These are phyloP conservation scores for Ophiocordyceps australis DNA, from an alignment of 2,329 filamentous ascomycete genomes.

Conservation along the genomic window DNA sequence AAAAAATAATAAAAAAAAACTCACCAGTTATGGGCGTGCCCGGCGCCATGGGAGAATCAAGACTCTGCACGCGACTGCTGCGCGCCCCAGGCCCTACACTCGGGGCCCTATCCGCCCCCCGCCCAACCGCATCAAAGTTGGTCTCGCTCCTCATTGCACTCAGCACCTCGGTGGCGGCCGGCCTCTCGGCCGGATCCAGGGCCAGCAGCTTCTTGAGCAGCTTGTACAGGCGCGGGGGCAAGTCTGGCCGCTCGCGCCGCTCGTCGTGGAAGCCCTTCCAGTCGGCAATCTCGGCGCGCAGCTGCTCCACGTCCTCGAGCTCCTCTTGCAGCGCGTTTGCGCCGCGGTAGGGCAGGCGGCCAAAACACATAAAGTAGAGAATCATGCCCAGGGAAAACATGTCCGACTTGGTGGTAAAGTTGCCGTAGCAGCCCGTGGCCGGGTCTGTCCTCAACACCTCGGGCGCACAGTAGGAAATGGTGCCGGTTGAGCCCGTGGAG, in stretches of 20 bases:
- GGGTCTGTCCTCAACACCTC: constrained; percentile 66
- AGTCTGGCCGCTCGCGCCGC: constrained; percentile 54
- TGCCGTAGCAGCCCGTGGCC: constrained; percentile 58
- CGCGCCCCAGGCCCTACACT: constrained; percentile 21
- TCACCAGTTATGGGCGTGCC: constrained; percentile 23
- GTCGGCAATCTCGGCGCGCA: constrained; percentile 68
- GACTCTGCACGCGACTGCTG: constrained; percentile 30
- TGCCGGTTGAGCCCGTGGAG: constrained; percentile 85
- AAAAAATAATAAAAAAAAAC: too few relatives aligned
- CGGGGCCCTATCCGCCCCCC: constrained; percentile 13
- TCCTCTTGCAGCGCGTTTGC: constrained; percentile 81
- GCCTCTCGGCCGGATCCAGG: constrained; percentile 56
- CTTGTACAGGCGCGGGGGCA: constrained; percentile 73
- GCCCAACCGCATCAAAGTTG: constrained; percentile 22
- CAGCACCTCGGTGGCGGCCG: constrained; percentile 73
- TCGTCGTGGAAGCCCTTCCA: constrained; percentile 82
- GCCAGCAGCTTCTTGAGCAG: constrained; percentile 69
- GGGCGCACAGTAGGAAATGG: constrained; percentile 92
- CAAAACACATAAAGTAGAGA: constrained; percentile 94
- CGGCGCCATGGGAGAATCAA: constrained; percentile 33
- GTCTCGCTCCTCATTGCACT: constrained; percentile 55
- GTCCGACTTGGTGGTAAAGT: constrained; percentile 94
- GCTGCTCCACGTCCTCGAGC: constrained; percentile 70
- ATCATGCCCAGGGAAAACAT: constrained; percentile 99
- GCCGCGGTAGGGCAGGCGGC: constrained; percentile 64